These are phyloP conservation scores for Alternaria arborescens DNA, from an alignment of 2,329 filamentous ascomycete genomes.

Conservation along the genomic window DNA sequence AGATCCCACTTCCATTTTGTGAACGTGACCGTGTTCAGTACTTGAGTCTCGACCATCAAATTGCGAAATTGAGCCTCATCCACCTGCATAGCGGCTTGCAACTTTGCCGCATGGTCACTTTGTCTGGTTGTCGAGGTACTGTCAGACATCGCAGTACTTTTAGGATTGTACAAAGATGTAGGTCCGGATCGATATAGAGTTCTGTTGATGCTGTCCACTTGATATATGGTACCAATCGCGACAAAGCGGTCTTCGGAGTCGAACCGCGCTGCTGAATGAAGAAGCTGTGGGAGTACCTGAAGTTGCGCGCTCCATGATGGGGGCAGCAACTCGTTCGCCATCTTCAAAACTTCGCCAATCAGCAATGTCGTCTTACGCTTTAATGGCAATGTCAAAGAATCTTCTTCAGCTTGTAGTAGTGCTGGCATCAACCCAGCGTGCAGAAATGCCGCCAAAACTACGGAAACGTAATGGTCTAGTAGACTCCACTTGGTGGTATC, in stretches of 20 bases:
- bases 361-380: conserved; percentile 90
- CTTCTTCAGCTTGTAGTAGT: conserved; percentile 69
- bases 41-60: conserved; percentile 78
- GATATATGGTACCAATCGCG: conserved; percentile 91
- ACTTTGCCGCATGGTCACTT: conserved; percentile 57
- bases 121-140: conserved; percentile 45
- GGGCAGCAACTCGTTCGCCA: conserved; percentile 86
- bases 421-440: conserved; percentile 73
- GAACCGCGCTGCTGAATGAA: conserved; percentile 78
- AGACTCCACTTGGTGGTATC: conserved; percentile 75
- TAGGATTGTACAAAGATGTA: conserved; percentile 47
- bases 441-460: conserved; percentile 85
- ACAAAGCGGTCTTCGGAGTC: conserved; percentile 76
- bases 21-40: conserved; percentile 88
- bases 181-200: conserved; percentile 82
- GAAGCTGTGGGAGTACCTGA: conserved; percentile 86
- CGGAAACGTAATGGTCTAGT: conserved; percentile 90
- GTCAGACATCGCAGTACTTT: conserved; percentile 33
- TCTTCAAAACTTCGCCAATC: conserved; percentile 88
- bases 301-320: conserved; percentile 82
- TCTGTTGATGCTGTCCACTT: conserved; percentile 96
- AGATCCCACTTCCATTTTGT: conserved; percentile 98
- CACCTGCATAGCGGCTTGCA: conserved; percentile 67
- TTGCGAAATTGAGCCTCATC: conserved; percentile 71
- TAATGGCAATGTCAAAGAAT: conserved; percentile 72